phyloP scores from a whole-genome alignment of 1,139 yeast genomes.

The Pichia sorboxylosa region DNA sequence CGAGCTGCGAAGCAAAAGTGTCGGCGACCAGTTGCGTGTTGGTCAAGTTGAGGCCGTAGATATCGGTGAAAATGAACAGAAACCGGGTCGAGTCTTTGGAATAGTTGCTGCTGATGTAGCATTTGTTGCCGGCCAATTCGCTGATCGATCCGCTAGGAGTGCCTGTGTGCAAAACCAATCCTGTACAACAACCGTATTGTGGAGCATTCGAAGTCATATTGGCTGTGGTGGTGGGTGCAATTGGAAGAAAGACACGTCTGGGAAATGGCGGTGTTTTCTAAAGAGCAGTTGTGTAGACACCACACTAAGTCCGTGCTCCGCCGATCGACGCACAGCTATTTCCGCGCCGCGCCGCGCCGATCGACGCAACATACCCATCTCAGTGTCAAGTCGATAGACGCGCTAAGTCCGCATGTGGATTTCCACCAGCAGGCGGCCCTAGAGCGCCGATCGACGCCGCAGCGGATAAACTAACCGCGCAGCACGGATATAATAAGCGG shows the following conservation, averaged over 20 bases:
- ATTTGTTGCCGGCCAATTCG: constrained; percentile 34
- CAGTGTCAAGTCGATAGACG: too few relatives aligned
- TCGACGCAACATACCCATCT: too few relatives aligned
- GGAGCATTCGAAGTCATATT: constrained; percentile 24
- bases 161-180: constrained; percentile 35
- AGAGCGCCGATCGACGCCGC: too few relatives aligned
- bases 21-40: constrained; percentile 63
- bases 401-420: too few relatives aligned
- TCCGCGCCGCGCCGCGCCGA: too few relatives aligned
- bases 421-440: too few relatives aligned
- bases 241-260: background rate
- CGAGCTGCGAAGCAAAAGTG: constrained; percentile 43
- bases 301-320: too few relatives aligned
- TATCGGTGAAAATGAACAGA: constrained; percentile 56
- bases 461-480: too few relatives aligned
- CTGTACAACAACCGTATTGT: constrained; percentile 34
- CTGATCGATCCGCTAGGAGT: constrained; percentile 33
- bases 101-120: constrained; percentile 44
- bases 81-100: constrained; percentile 28
- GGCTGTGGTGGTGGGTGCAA: background rate
- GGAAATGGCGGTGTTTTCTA: too few relatives aligned
- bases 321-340: too few relatives aligned
- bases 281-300: too few relatives aligned
- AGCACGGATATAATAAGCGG: too few relatives aligned
- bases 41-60: constrained; percentile 47